Percentiles rank a stretch among this genome's conserved stretches.
Evolutionary conservation across 1,284 basidiomycete genomes (phyloP).

Genomic region (Meira nashicola): DNA sequence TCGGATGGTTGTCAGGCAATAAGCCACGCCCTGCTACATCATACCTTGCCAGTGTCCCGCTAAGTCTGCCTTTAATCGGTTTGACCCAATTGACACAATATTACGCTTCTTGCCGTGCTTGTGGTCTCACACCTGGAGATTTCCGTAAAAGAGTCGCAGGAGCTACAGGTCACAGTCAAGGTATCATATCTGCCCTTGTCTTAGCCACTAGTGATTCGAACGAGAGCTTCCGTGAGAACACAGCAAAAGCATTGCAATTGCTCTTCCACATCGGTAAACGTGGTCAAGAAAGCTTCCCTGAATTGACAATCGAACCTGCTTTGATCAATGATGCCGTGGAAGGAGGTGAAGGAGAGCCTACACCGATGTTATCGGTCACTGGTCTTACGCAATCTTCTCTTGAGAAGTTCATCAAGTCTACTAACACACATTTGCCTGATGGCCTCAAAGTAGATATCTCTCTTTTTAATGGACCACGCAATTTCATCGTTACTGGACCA

Average conservation of each 20-base stretch:
- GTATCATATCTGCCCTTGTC: slow-evolving; percentile 84
- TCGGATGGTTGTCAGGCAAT: slow-evolving; percentile 75
- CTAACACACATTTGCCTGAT: slow-evolving; percentile 74
- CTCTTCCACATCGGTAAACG: slow-evolving; percentile 90
- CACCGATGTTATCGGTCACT: slow-evolving; percentile 86
- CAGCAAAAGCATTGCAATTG: slow-evolving; percentile 78
- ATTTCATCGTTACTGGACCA: slow-evolving; percentile 89
- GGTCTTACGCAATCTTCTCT: slow-evolving; percentile 70
- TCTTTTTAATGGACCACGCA: slow-evolving; percentile 83
- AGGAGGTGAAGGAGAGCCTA: slow-evolving; percentile 85
- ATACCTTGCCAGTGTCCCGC: slow-evolving; percentile 91
- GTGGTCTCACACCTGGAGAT: slow-evolving; percentile 72
- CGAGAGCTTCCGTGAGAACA: slow-evolving; percentile 70
- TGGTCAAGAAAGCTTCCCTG: slow-evolving; percentile 90
- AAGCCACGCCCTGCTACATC: slow-evolving; percentile 68
- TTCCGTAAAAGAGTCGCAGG: slow-evolving; percentile 73
- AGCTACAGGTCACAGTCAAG: slow-evolving; percentile 93
- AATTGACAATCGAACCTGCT: slow-evolving; percentile 79
- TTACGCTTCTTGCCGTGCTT: slow-evolving; percentile 70
- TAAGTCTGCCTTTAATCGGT: slow-evolving; percentile 92
- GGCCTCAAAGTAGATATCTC: slow-evolving; percentile 74
- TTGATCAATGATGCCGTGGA: slow-evolving; percentile 82
- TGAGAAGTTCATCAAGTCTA: slow-evolving; percentile 75
- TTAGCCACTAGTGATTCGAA: slow-evolving; percentile 73
- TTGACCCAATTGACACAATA: slow-evolving; percentile 93